A percentile compares a stretch with the other conserved stretches of the same genome.
These are phyloP conservation scores for Russula abietina DNA, from an alignment of 768 basidiomycete species.

Conservation along the genomic window DNA sequence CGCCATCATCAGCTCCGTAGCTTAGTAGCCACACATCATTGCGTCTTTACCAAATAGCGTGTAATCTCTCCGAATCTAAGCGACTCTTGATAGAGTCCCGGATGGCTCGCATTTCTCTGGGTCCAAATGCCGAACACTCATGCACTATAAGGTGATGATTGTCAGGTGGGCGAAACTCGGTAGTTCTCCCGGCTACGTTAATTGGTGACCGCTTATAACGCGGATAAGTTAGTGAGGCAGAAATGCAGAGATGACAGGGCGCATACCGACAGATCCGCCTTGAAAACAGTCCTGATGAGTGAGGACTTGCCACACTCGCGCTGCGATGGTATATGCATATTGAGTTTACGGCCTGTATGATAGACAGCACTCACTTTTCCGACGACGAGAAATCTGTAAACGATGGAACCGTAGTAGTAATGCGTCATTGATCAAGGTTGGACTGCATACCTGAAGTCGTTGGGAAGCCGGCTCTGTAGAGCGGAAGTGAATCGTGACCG, in stretches of 20 bases:
- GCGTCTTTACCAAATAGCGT: conserved; percentile 10
- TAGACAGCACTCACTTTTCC: conserved; percentile 1
- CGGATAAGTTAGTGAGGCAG: not conserved
- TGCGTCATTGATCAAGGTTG: not conserved
- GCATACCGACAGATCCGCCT: conserved; percentile 7
- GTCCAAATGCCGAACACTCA: not conserved
- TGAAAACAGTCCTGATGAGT: conserved; percentile 2
- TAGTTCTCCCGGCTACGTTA: not conserved
- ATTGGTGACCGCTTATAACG: not conserved
- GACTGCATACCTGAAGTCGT: conserved; percentile 4
- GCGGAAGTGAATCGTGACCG: not conserved
- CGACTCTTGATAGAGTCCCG: not conserved
- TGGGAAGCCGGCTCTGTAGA: not conserved
- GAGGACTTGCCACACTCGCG: conserved; percentile 10
- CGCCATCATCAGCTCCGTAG: not conserved
- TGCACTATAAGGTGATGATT: not conserved
- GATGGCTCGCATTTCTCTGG: not conserved
- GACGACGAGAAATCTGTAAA: conserved; percentile 11
- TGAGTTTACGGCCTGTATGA: too few species aligned
- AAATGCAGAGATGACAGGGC: not conserved
- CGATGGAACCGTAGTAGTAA: not conserved
- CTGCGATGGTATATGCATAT: not conserved
- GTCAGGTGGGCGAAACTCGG: not conserved
- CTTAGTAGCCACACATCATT: too few species aligned
- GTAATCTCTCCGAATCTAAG: not conserved